These are phyloP conservation scores for Drechslera avenae DNA, from an alignment of 2,329 filamentous ascomycete genomes.

Conservation along the genomic window DNA sequence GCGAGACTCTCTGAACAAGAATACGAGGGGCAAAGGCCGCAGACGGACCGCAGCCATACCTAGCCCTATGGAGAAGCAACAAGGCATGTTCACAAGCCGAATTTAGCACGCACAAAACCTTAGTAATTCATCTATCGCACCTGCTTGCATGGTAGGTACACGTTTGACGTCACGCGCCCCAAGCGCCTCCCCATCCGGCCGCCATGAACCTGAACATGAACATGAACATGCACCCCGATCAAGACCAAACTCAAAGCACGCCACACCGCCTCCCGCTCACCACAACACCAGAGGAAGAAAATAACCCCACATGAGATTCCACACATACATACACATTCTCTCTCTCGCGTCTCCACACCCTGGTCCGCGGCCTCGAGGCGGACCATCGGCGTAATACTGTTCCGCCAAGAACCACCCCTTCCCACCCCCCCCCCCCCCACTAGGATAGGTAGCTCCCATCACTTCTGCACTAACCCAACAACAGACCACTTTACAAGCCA, in stretches of 20 bases:
- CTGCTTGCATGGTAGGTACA: background rate
- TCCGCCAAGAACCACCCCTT: constrained; percentile 5
- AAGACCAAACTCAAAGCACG: constrained; percentile 9
- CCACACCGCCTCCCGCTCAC: constrained; percentile 19
- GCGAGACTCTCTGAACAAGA: too few relatives aligned
- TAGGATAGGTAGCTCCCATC: too few relatives aligned
- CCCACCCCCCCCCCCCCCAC: constrained; percentile 1
- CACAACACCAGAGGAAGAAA: background rate
- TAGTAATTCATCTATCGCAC: too few relatives aligned
- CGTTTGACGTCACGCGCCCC: constrained; percentile 3
- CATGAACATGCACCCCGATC: background rate
- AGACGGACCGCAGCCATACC: too few relatives aligned
- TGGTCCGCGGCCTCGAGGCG: constrained; percentile 1
- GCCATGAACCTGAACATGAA: too few relatives aligned
- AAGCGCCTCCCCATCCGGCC: constrained; percentile 9
- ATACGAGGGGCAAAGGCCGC: too few relatives aligned
- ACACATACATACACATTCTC: too few relatives aligned
- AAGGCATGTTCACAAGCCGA: too few relatives aligned
- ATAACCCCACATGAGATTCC: background rate
- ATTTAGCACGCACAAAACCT: too few relatives aligned
- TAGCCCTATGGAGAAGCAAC: too few relatives aligned
- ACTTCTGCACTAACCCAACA: constrained; percentile 2
- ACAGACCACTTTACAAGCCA: background rate
- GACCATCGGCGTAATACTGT: constrained; percentile 8
- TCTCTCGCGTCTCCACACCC: background rate